phyloP scores from a whole-genome alignment of 768 basidiomycete species.

The Rhodotorula sphaerocarpa region DNA sequence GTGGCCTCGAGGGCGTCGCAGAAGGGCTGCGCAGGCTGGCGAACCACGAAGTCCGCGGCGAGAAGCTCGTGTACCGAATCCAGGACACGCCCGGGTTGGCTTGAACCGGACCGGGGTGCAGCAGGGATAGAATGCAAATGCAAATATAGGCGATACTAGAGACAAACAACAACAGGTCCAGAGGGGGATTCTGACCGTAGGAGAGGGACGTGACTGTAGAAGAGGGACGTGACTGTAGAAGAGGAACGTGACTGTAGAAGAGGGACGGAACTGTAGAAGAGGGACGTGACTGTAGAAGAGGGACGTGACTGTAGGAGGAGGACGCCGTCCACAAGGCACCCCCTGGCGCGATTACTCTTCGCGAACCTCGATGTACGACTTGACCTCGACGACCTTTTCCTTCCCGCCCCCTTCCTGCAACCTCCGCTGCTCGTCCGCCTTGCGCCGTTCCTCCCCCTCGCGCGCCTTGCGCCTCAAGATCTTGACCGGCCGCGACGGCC shows the following conservation, averaged over 20 bases:
- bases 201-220: too few species aligned
- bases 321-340: too few species aligned
- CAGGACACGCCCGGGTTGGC: constrained; percentile 31
- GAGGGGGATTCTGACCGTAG: background rate
- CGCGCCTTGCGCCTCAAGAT: constrained; percentile 7
- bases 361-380: background rate
- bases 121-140: background rate
- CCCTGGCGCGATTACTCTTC: background rate
- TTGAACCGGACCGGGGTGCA: background rate
- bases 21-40: constrained; percentile 36
- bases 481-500: background rate
- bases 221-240: too few species aligned
- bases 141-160: background rate
- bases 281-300: too few species aligned
- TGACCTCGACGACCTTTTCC: constrained; percentile 10
- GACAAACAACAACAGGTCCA: constrained; percentile 5
- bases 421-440: background rate
- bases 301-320: too few species aligned
- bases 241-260: too few species aligned
- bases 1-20: constrained; percentile 35
- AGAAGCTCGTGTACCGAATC: constrained; percentile 39
- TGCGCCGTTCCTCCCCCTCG: constrained; percentile 6
- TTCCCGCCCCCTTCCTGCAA: background rate
- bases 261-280: too few species aligned
- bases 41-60: constrained; percentile 33